Conservation (phyloP, 2,329 filamentous ascomycete species). For the Fusarium papillatum region DNA sequence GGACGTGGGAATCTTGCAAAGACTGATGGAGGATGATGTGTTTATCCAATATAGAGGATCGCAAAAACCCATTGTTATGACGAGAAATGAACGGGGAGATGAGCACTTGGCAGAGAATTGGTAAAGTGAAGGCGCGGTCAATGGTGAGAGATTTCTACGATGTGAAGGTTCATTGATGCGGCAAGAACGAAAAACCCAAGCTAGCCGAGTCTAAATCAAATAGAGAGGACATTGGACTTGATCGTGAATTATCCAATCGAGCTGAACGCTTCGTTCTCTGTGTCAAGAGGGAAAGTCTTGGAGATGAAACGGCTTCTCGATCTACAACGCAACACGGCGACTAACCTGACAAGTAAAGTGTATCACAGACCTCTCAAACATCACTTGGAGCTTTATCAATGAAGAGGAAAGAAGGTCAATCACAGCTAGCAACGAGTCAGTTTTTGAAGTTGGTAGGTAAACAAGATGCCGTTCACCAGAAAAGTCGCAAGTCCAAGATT, state of each 20-base stretch:
- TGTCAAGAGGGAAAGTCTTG: slow-evolving; percentile 59
- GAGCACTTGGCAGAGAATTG: no score
- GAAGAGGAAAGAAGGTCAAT: no score
- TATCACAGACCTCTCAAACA: background rate
- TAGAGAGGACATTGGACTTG: no score
- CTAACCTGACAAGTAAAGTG: background rate
- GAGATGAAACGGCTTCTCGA: slow-evolving; percentile 49
- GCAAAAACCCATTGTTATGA: no score
- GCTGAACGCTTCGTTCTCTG: slow-evolving; percentile 48
- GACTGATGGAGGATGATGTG: background rate
- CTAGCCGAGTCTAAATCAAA: no score
- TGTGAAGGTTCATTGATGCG: no score
- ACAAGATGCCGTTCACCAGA: background rate
- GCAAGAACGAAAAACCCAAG: no score
- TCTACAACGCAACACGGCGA: background rate
- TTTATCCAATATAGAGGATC: no score
- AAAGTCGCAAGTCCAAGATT: background rate
- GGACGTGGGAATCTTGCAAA: background rate
- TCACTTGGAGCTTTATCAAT: background rate
- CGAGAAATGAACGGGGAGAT: no score
- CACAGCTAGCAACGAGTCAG: background rate
- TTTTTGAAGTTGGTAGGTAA: background rate
- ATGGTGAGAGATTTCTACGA: no score
- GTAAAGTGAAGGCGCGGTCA: no score
- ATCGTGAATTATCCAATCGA: no score